Conservation (phyloP, 2,329 filamentous ascomycete genomes). For the Arthrobotrys conoides region DNA sequence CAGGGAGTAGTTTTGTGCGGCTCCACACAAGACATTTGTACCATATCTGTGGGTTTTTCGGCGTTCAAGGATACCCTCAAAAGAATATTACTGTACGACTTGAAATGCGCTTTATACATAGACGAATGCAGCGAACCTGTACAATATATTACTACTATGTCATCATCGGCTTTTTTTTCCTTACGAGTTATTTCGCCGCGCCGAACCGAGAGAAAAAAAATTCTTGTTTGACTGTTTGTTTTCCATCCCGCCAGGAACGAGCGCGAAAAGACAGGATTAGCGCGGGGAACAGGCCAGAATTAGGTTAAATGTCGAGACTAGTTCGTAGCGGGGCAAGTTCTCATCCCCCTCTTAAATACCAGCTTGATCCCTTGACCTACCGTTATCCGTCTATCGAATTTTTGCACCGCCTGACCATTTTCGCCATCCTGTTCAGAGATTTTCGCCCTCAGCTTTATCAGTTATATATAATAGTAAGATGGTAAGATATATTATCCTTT, state of each 20-base stretch:
- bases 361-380: constrained; percentile 16
- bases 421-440: not conserved
- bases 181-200: not conserved
- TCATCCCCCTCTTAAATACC: constrained; percentile 50
- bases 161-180: not conserved
- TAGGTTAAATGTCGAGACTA: constrained; percentile 31
- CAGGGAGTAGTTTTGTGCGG: constrained; percentile 12
- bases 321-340: constrained; percentile 29
- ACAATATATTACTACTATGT: constrained; percentile 27
- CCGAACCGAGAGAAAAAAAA: not conserved
- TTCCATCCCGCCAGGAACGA: constrained; percentile 13
- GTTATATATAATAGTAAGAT: not conserved
- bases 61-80: constrained; percentile 60
- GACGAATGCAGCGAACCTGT: constrained; percentile 51
- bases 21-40: constrained; percentile 33
- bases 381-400: constrained; percentile 17
- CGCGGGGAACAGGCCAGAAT: constrained; percentile 29
- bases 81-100: constrained; percentile 36
- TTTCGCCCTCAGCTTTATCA: not conserved
- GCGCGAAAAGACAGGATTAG: constrained; percentile 43
- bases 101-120: constrained; percentile 28
- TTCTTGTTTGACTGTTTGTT: constrained; percentile 24
- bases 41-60: constrained; percentile 46
- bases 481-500: constrained; percentile 11
- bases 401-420: constrained; percentile 22